Evolutionary conservation across 164 flowering plant species (phyloP).

Genomic region (Dillenia suffruticosa): DNA sequence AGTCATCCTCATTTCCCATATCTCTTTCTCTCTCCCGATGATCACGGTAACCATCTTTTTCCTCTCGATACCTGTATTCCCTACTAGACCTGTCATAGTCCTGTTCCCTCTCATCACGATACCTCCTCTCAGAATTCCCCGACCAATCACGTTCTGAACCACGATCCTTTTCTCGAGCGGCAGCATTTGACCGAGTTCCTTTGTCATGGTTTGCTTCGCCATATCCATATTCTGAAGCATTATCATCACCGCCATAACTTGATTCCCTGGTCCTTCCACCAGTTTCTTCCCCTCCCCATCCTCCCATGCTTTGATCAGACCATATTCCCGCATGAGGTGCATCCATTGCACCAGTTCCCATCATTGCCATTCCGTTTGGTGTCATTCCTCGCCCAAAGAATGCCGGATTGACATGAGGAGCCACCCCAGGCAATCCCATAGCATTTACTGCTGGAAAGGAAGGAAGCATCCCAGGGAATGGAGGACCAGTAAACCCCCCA

Average conservation of each 20-base stretch:
- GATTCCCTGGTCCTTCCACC: conserved; percentile 57
- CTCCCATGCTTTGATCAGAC: conserved; percentile 60
- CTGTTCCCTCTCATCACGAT: conserved; percentile 55
- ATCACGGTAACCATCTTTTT: conserved; percentile 60
- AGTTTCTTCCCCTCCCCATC: conserved; percentile 57
- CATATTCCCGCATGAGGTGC: conserved; percentile 65
- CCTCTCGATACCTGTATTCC: conserved; percentile 62
- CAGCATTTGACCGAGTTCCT: conserved; percentile 46
- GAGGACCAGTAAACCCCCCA: conserved; percentile 63
- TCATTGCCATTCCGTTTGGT: conserved; percentile 67
- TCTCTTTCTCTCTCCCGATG: conserved; percentile 62
- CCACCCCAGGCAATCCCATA: conserved; percentile 61
- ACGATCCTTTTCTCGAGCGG: conserved; percentile 59
- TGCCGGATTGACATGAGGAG: conserved; percentile 81
- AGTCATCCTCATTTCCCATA: conserved; percentile 50
- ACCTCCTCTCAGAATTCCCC: conserved; percentile 48
- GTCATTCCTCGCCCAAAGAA: conserved; percentile 67
- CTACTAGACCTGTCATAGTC: conserved; percentile 63
- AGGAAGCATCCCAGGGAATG: conserved; percentile 70
- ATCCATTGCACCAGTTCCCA: conserved; percentile 60
- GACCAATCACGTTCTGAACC: conserved; percentile 62
- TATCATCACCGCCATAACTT: conserved; percentile 71
- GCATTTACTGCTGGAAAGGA: conserved; percentile 56
- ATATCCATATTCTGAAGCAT: conserved; percentile 61
- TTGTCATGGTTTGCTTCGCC: conserved; percentile 57